Base-by-base conservation (phyloP, 192 early-diverging fungal species). In the Paraglomus occultum region DNA sequence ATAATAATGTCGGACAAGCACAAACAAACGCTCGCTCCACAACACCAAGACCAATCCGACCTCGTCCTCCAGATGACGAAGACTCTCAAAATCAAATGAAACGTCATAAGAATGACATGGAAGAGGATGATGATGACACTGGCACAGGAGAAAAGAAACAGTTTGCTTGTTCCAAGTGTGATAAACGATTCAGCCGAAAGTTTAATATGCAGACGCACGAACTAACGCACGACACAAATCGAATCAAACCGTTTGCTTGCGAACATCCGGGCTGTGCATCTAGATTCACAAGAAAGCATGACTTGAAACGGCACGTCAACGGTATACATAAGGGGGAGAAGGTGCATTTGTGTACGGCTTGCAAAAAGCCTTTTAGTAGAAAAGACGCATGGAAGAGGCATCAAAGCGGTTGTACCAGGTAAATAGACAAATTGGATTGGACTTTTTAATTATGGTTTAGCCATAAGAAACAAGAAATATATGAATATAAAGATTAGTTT, bases 371-470 rank as follows among this genome's bases (percentile, higher is more conserved):
- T 0, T 90, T 90, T 72, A 81, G 82, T 44, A 76, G 89, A 9
- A 86, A 89, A 64, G 89, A 90, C 73, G 88, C 89, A 18, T 75
- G 89, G 58, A 78, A 76, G 54, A 76, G 88, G 51, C 88, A 90
- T 74, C 74, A 72, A 52, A 71, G 71, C 70, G 77, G 72, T 46
- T 72, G 67, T 70, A 73, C 62, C 47, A 64, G 71, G 63, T 77
- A 72, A 67, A 59, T 67, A 52, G 71, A 73, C 61, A 77, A 77
- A 31, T 31, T 31, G 31, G 31, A 31, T 31, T 31, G 31, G 31
- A 31, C 31, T 31, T 31, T 31, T 31, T 31, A 31, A 2, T 31
- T 31, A 31, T 31, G 31, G 31, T 31, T 3, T 31, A 31, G 31
- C 31, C 31, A 31, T 31, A 31, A 31, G 31, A 31, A n/a, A 31